Evolutionary conservation across 1,139 yeast genomes (phyloP).

Genomic region (Dujonia santamariae): DNA sequence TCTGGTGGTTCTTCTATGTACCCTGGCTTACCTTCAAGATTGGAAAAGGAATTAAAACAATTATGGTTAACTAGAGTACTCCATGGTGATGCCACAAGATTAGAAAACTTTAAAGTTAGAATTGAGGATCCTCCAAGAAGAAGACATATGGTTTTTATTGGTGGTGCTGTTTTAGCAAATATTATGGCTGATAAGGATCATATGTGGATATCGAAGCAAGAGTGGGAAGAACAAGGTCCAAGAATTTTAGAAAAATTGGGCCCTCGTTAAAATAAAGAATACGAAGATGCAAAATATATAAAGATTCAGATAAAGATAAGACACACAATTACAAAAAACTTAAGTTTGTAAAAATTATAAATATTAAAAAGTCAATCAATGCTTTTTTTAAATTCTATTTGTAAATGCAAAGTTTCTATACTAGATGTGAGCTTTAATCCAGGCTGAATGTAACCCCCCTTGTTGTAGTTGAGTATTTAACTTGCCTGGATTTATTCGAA

Average conservation of each 20-base stretch:
- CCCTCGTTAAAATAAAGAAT: constrained; percentile 56
- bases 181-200: constrained; percentile 98
- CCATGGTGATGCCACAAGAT: constrained; percentile 80
- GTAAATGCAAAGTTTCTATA: neutral
- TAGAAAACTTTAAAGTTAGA: constrained; percentile 90
- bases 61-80: constrained; percentile 90
- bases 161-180: constrained; percentile 97
- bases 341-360: too few species aligned
- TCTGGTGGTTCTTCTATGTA: constrained; percentile 99
- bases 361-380: constrained; percentile 1
- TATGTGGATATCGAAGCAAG: constrained; percentile 95
- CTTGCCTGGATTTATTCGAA: too few species aligned
- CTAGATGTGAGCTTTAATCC: too few species aligned
- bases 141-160: constrained; percentile 97
- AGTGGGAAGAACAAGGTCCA: constrained; percentile 97
- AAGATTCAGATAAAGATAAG: constrained; percentile 6
- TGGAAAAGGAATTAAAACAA: constrained; percentile 94
- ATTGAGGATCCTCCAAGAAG: constrained; percentile 99
- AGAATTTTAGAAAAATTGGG: constrained; percentile 84
- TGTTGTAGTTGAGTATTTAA: too few species aligned
- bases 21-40: constrained; percentile 94
- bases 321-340: too few species aligned
- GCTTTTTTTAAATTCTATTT: constrained; percentile 2
- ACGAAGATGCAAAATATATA: constrained; percentile 5
- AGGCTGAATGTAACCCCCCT: too few species aligned